phyloP scores from a whole-genome alignment of 2,329 filamentous ascomycete species.

The Alternaria solani region DNA sequence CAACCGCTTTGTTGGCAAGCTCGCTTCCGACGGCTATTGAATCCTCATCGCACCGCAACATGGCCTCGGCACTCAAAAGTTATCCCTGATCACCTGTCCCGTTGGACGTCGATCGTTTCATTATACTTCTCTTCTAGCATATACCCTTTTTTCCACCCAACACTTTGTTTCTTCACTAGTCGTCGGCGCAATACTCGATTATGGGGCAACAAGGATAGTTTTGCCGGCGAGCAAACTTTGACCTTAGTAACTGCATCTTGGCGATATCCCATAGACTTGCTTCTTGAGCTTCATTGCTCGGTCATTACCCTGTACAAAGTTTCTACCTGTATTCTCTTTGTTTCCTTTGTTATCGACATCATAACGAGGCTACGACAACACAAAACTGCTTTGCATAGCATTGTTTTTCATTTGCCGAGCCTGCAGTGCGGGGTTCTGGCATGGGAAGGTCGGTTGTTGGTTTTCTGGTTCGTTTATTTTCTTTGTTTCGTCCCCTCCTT shows the following conservation, averaged over 20 bases:
- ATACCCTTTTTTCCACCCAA: constrained; percentile 35
- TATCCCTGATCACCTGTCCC: constrained; percentile 17
- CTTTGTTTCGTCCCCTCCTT: constrained; percentile 15
- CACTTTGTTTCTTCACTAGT: constrained; percentile 19
- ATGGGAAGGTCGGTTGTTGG: constrained; percentile 25
- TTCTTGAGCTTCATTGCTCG: constrained; percentile 37
- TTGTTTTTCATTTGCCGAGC: constrained; percentile 3
- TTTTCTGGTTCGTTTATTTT: constrained; percentile 11
- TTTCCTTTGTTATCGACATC: constrained; percentile 21
- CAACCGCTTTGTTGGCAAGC: constrained; percentile 10
- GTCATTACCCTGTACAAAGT: constrained; percentile 18
- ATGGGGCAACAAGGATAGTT: constrained; percentile 16
- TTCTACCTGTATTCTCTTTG: constrained; percentile 11
- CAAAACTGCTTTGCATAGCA: constrained; percentile 20
- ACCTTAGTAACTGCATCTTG: constrained; percentile 23
- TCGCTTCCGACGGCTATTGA: constrained; percentile 13
- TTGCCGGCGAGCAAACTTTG: constrained; percentile 29
- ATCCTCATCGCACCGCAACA: constrained; percentile 2
- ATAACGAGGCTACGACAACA: constrained; percentile 34
- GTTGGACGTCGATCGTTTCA: constrained; percentile 17
- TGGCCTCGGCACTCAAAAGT: constrained; percentile 27
- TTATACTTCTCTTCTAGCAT: constrained; percentile 26
- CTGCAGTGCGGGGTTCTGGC: constrained; percentile 15
- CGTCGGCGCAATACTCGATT: constrained; percentile 21
- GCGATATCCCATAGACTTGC: constrained; percentile 46